Evolutionary conservation across 192 early-diverging fungal species (phyloP), one percentile per base, ranked within the genome.

Genomic region (Entrophospora sp.): DNA sequence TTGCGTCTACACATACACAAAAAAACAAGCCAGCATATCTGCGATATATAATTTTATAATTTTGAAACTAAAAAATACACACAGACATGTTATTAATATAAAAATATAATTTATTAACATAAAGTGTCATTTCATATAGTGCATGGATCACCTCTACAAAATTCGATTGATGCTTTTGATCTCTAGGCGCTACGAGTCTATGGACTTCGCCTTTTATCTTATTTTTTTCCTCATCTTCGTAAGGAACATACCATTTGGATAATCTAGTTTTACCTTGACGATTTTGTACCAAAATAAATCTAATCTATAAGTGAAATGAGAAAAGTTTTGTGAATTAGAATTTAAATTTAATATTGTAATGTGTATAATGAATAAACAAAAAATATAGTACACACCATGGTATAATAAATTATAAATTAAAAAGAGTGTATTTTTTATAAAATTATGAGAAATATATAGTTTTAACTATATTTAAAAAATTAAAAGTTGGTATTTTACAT

Each of bases 1-100:
- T 98, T 16, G 91, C 89, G 74, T 98, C 95, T 1, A 99, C 94
- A 73, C 95, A 96, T 70, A 98, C 91, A 77, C 97, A 98, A 75
- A 99, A 99, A 77, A 96, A 99, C 25, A 99, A 79, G n/a, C 91
- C 91, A 1, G 95, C 95, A 77, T 98, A 98, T 28, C 97, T 87
- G 35, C 97, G 90, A 68, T 99, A 99, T 0, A 99, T 91, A 35
- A 99, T 91, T 73, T 97, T 97, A 79, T 94, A 90, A 79, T 95
- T 95, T 68, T 93, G 88, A 79, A 95, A 98, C 91, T 92, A 66
- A 1, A 32, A 12, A n/a, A n/a, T n/a, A n/a, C n/a, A n/a, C n/a
- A n/a, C n/a, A n/a, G n/a, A n/a, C n/a, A n/a, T n/a, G n/a, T n/a
- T n/a, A n/a, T 25, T 7, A 12, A 28, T 12, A 38, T n/a, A 67